Percentiles rank a stretch among this genome's conserved stretches.
Evolutionary conservation across 2,329 filamentous ascomycete species (phyloP).

Genomic region (Trichophyton benhamiae): DNA sequence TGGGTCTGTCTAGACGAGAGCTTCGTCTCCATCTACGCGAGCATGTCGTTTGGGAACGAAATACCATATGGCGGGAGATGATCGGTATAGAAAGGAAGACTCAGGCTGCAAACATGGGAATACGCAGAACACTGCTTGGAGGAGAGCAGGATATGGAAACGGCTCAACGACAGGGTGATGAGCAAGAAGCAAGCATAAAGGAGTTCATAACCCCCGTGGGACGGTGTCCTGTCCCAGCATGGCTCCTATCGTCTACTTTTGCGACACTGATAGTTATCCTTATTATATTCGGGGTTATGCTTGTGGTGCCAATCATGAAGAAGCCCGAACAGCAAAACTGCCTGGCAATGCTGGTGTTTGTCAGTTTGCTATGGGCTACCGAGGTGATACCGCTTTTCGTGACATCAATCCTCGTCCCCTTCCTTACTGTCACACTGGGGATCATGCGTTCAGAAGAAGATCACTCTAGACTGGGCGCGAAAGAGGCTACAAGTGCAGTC

Average conservation of each 20-base stretch:
- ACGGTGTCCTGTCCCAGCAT: conserved; percentile 59
- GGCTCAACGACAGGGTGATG: conserved; percentile 72
- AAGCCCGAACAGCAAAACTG: conserved; percentile 90
- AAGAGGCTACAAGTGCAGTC: conserved; percentile 68
- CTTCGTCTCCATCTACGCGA: conserved; percentile 82
- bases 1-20: conserved; percentile 65
- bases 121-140: conserved; percentile 65
- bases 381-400: conserved; percentile 96
- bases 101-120: conserved; percentile 81
- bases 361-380: conserved; percentile 90
- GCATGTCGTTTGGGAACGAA: conserved; percentile 97
- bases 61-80: conserved; percentile 98
- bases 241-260: conserved; percentile 74
- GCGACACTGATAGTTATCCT: conserved; percentile 61
- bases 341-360: conserved; percentile 81
- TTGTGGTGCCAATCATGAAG: conserved; percentile 71
- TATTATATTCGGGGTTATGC: conserved; percentile 58
- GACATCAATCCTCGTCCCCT: conserved; percentile 84
- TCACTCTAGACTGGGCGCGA: conserved; percentile 59
- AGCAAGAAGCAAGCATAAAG: conserved; percentile 52
- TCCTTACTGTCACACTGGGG: conserved; percentile 73
- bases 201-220: conserved; percentile 71
- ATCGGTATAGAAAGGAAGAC: conserved; percentile 94
- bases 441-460: conserved; percentile 69
- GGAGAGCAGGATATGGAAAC: conserved; percentile 55